phyloP scores from a whole-genome alignment of 495 filamentous ascomycete genomes.

The Cryomyces antarcticus region DNA sequence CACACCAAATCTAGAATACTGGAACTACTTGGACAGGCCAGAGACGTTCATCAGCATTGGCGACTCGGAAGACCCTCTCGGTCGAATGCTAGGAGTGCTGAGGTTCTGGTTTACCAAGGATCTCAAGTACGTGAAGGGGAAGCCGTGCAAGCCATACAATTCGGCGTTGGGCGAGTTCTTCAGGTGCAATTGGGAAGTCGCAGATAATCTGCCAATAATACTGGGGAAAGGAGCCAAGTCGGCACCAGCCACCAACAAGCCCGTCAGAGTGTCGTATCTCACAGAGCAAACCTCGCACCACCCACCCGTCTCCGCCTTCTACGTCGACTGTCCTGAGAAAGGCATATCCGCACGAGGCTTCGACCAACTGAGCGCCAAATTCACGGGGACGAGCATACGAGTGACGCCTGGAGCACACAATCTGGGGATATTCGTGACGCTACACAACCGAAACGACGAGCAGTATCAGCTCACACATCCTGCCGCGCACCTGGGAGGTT shows the following conservation, averaged over 20 bases:
- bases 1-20: constrained; percentile 95
- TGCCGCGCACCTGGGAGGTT: constrained; percentile 73
- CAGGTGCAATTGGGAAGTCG: constrained; percentile 88
- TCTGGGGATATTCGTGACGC: constrained; percentile 80
- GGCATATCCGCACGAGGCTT: constrained; percentile 77
- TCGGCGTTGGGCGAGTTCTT: constrained; percentile 97
- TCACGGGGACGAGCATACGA: constrained; percentile 84
- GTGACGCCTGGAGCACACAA: constrained; percentile 87
- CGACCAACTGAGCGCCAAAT: constrained; percentile 92
- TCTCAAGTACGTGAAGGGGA: constrained; percentile 95
- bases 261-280: constrained; percentile 67
- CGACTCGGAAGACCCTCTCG: constrained; percentile 73
- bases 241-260: constrained; percentile 18
- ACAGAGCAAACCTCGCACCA: constrained; percentile 98
- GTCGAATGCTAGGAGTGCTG: constrained; percentile 80
- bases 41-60: constrained; percentile 94
- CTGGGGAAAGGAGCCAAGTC: not conserved
- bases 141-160: constrained; percentile 97
- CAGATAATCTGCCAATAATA: constrained; percentile 25
- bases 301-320: constrained; percentile 92
- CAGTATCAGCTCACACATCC: constrained; percentile 91
- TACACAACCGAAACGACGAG: constrained; percentile 62
- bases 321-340: constrained; percentile 78
- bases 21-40: constrained; percentile 91
- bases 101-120: constrained; percentile 99